Base-by-base conservation (phyloP, 768 basidiomycete genomes). In the Suillus brevipes region DNA sequence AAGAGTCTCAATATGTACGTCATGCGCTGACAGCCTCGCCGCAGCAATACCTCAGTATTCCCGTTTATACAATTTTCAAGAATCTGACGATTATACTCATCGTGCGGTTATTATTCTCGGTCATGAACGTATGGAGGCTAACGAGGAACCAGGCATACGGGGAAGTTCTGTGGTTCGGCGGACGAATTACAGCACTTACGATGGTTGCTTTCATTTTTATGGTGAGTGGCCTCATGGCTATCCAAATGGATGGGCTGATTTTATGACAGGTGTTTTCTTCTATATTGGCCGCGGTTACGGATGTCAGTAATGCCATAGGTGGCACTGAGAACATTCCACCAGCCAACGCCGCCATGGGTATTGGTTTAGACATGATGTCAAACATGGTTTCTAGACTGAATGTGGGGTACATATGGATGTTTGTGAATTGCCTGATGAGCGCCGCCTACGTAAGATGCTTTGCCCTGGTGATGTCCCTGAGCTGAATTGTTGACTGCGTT, bases 51-150 rank as follows among this genome's bases (percentile, higher is more conserved):
- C 83, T 99, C 58, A 92, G 88, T 68, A 99, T 99, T 78, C 97
- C 97, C 0, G 89, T 98, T 34, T 99, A 98, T 79, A 99, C 97
- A 0, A 99, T 99, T 68, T 99, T 99, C 86, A 99, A 99, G 79
- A 99, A 99, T 75, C 74, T 99, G 72, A 98, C 97, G n/a, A 99
- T 99, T 72, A 99, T 99, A 69, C 85, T 99, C 36, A 99, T 99
- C 73, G 96, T 94, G 68, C 69, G 90, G 82, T 10, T 28, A 38
- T 38, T 55, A 20, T 14, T 25, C 61, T 28, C 34, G 18, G 60
- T 23, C 16, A 63, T 25, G 4, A 49, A 65, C 62, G 43, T 10
- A 28, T 58, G 61, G 6, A 40, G 16, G 58, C 64, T 66, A 63
- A 37, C 42, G 40, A 60, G 37, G 34, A 61, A 50, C 53, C 63